Base-by-base conservation (phyloP, 164 flowering plant genomes). In the Magnolia kwangsiensis region DNA sequence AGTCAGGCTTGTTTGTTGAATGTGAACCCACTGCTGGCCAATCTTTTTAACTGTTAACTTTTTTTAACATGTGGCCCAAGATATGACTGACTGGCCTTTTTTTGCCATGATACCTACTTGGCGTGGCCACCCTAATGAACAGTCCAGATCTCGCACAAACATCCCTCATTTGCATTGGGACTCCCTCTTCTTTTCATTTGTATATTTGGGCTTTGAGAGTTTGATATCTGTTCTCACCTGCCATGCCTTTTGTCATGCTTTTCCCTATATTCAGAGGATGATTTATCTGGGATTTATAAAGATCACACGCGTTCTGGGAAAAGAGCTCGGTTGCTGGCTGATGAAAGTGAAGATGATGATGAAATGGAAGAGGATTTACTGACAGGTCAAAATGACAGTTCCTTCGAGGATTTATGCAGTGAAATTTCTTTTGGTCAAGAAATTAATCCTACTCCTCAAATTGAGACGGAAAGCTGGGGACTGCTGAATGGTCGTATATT, bases 391-490 rank as follows among this genome's bases (percentile, higher is more conserved):
- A 78, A 76, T 74, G 93, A 87, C 2, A 70, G 63, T 68, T 67
- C 83, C 7, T 96, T 94, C 83, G 98, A 94, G 71, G 96, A 92
- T 72, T 78, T 96, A 49, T 89, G 87, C 81, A 85, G 87, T 63
- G 90, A 85, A 81, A 78, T 68, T 75, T 73, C 78, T 76, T 89
- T 86, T 77, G 63, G 13, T 50, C 72, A 73, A 81, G 92, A 82
- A 76, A 83, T 78, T 51, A 67, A 24, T 79, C 74, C 76, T 55
- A 69, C 69, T 80, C 73, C 81, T 72, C 85, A 74, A 72, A 63
- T 75, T 69, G 85, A 74, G 80, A 74, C 9, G 49, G 90, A 86
- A 50, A 80, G 86, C 75, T 96, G 99, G 97, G 98, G 90, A 80
- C 78, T 87, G 49, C 82, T 96, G 79, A 88, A 88, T 86, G 91